A percentile compares a stretch with the other conserved stretches of the same genome.
phyloP scores from a whole-genome alignment of 1,139 yeast species.

The Insectozyma bohioensis region DNA sequence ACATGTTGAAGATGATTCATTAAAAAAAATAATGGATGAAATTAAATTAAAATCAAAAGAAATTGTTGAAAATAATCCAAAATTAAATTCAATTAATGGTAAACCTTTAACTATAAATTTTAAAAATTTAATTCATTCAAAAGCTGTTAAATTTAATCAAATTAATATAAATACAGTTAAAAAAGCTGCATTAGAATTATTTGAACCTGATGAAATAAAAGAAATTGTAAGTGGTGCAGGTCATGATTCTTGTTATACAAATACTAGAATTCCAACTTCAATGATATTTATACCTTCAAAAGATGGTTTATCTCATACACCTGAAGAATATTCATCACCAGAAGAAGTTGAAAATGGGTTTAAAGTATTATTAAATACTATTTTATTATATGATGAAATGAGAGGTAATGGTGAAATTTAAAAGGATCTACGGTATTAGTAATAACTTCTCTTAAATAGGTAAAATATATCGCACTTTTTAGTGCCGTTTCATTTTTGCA shows the following conservation, averaged over 20 bases:
- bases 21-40: constrained; percentile 40
- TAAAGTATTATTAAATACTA: constrained; percentile 56
- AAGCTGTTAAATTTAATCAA: constrained; percentile 57
- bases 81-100: constrained; percentile 16
- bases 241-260: constrained; percentile 67
- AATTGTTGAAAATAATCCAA: constrained; percentile 16
- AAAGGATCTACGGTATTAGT: too few species aligned
- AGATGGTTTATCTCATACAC: constrained; percentile 72
- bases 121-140: constrained; percentile 44
- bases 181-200: constrained; percentile 49
- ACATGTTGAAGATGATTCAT: constrained; percentile 48
- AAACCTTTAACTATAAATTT: constrained; percentile 33
- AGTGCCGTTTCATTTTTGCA: not conserved
- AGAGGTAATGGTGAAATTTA: constrained; percentile 14
- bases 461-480: not conserved
- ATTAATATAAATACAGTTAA: constrained; percentile 51
- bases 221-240: constrained; percentile 70
- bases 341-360: constrained; percentile 63
- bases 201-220: constrained; percentile 41
- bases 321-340: constrained; percentile 63
- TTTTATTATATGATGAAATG: constrained; percentile 50
- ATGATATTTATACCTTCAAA: constrained; percentile 74
- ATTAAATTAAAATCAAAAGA: constrained; percentile 33
- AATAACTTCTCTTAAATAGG: too few species aligned
- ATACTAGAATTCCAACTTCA: constrained; percentile 59